These are phyloP conservation scores for Auricularia auricula-judae DNA, from an alignment of 768 basidiomycete genomes.

Conservation along the genomic window DNA sequence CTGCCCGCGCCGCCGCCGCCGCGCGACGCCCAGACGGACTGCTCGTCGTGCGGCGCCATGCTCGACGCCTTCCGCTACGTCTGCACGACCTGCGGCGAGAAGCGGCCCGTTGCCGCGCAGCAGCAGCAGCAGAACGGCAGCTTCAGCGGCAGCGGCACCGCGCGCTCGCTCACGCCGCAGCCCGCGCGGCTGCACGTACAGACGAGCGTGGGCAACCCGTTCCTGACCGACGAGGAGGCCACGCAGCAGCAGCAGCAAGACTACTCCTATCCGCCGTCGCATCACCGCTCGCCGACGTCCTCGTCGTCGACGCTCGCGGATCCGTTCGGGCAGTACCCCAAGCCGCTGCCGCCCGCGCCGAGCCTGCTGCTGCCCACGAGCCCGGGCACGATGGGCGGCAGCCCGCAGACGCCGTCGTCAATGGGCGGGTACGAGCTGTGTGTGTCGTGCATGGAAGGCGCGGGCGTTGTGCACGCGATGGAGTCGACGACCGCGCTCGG, in stretches of 20 bases:
- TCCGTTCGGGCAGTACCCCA: background rate
- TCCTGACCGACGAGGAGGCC: background rate
- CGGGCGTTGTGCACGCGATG: conserved; percentile 69
- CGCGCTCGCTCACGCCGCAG: conserved; percentile 5
- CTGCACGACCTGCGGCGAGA: conserved; percentile 81
- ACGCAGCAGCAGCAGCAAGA: background rate
- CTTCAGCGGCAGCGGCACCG: background rate
- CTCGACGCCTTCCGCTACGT: conserved; percentile 84
- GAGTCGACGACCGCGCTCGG: conserved; percentile 42
- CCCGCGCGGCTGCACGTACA: background rate
- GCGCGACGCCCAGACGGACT: conserved; percentile 57
- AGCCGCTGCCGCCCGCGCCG: background rate
- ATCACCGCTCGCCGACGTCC: background rate
- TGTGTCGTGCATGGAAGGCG: conserved; percentile 61
- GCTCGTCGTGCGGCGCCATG: conserved; percentile 66
- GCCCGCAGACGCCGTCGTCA: background rate
- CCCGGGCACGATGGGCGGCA: background rate
- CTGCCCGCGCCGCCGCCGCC: conserved; percentile 36
- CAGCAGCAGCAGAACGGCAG: background rate
- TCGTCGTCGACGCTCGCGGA: background rate
- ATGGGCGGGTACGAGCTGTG: conserved; percentile 73
- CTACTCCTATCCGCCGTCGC: background rate
- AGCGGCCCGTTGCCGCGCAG: conserved; percentile 29
- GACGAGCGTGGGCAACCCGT: conserved; percentile 2
- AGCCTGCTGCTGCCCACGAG: background rate